Conservation (phyloP, 495 filamentous ascomycete genomes). For the Parathielavia hyrcaniae region DNA sequence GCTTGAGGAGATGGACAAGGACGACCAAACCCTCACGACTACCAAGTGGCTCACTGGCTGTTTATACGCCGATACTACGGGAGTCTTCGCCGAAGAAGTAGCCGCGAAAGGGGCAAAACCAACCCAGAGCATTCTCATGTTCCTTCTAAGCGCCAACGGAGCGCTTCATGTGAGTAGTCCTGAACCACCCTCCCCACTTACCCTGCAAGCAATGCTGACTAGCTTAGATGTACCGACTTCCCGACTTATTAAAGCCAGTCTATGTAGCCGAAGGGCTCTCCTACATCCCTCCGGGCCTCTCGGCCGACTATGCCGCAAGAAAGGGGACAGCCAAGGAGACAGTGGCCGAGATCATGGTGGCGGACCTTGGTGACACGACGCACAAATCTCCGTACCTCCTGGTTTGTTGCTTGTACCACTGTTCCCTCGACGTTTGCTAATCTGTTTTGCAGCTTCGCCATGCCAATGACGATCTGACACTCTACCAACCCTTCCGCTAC, state of each 20-base stretch:
- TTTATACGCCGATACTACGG: slow-evolving; percentile 62
- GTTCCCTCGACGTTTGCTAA: slow-evolving; percentile 12
- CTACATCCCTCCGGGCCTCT: slow-evolving; percentile 71
- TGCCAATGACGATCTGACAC: slow-evolving; percentile 69
- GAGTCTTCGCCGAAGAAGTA: slow-evolving; percentile 46
- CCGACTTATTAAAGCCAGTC: slow-evolving; percentile 53
- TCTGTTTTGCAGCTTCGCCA: slow-evolving; percentile 58
- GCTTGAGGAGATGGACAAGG: slow-evolving; percentile 69
- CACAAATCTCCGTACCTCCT: slow-evolving; percentile 71
- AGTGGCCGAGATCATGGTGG: slow-evolving; percentile 69
- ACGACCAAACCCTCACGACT: slow-evolving; percentile 45
- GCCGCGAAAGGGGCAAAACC: slow-evolving; percentile 40
- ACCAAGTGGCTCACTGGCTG: slow-evolving; percentile 75
- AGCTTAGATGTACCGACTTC: slow-evolving; percentile 55
- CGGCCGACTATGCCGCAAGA: slow-evolving; percentile 58
- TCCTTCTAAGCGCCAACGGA: slow-evolving; percentile 63
- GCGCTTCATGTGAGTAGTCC: slow-evolving; percentile 61
- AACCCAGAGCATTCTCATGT: slow-evolving; percentile 55
- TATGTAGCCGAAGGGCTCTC: slow-evolving; percentile 65
- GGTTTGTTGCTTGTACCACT: slow-evolving; percentile 37
- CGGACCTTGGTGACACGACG: slow-evolving; percentile 72
- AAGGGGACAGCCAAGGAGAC: slow-evolving; percentile 63
- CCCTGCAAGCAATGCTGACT: neutral
- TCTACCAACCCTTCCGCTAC: slow-evolving; percentile 73
- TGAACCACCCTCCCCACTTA: neutral